Conservation (phyloP, 2,329 filamentous ascomycete genomes). For the Colletotrichum magnum region DNA sequence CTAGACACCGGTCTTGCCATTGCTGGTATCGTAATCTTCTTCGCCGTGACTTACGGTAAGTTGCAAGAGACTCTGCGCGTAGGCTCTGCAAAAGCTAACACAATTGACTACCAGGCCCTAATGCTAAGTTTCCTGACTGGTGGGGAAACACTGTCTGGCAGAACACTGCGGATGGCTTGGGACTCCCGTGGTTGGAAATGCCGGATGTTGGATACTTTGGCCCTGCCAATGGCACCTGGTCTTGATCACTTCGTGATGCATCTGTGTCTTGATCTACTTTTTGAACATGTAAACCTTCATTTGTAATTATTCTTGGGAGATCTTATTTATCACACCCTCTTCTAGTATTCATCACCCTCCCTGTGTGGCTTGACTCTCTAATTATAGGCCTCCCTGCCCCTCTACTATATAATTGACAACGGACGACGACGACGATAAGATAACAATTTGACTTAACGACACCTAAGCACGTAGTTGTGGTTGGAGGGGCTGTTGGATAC, state of each 20-base stretch:
- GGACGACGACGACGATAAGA: no score
- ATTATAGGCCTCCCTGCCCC: no score
- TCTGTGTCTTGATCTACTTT: no score
- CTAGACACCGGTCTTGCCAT: conserved; percentile 70
- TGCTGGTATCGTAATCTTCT: conserved; percentile 65
- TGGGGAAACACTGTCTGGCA: conserved; percentile 60
- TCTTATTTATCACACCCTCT: no score
- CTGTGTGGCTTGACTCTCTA: no score
- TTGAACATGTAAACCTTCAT: no score
- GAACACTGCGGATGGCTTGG: conserved; percentile 28
- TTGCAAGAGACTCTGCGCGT: conserved; percentile 47
- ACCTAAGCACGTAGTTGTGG: no score
- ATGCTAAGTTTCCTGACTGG: conserved; percentile 62
- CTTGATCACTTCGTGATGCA: neutral
- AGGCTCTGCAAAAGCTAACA: neutral
- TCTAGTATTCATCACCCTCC: no score
- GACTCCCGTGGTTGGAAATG: conserved; percentile 28
- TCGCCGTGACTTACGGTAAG: conserved; percentile 56
- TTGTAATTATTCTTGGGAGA: no score
- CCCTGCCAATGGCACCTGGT: conserved; percentile 33
- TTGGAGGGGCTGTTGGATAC: no score
- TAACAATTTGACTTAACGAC: no score
- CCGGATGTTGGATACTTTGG: conserved; percentile 31
- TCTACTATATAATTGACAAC: no score
- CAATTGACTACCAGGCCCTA: conserved; percentile 53